Evolutionary conservation across 1,284 basidiomycete genomes (phyloP).

Genomic region (Limonomyces culmigenus): DNA sequence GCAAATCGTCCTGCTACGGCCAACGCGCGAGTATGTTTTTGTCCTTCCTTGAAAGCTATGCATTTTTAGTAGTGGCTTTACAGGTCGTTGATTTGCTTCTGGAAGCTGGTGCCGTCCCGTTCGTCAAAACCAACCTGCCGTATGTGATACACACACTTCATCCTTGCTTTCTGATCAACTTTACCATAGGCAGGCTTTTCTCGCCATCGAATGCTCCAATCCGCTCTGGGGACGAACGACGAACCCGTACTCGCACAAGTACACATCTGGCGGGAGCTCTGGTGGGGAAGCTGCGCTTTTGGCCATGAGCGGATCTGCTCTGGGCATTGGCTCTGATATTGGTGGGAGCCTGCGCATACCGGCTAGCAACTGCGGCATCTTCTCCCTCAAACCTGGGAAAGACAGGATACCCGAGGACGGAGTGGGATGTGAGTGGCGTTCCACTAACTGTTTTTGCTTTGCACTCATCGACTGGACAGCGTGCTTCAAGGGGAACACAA

Average conservation of each 20-base stretch:
- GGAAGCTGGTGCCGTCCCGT: constrained; percentile 34
- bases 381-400: constrained; percentile 57
- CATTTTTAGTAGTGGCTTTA: too few species aligned
- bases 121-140: constrained; percentile 65
- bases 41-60: too few species aligned
- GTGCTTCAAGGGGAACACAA: constrained; percentile 48
- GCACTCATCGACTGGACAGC: constrained; percentile 14
- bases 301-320: constrained; percentile 54
- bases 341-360: constrained; percentile 71
- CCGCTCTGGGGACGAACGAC: constrained; percentile 62
- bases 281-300: constrained; percentile 70
- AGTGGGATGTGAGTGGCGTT: constrained; percentile 20
- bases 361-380: constrained; percentile 65
- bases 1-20: constrained; percentile 36
- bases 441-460: neutral
- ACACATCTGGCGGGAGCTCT: constrained; percentile 62
- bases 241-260: constrained; percentile 52
- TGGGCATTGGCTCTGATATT: constrained; percentile 72
- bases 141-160: constrained; percentile 18
- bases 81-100: constrained; percentile 28
- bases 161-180: neutral
- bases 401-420: constrained; percentile 35
- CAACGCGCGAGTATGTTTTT: constrained; percentile 46
- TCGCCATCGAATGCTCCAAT: constrained; percentile 78
- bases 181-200: neutral